A percentile compares a stretch with the other conserved stretches of the same genome.
Evolutionary conservation across 1,139 yeast species (phyloP).

Genomic region (Nematodospora anomalae): DNA sequence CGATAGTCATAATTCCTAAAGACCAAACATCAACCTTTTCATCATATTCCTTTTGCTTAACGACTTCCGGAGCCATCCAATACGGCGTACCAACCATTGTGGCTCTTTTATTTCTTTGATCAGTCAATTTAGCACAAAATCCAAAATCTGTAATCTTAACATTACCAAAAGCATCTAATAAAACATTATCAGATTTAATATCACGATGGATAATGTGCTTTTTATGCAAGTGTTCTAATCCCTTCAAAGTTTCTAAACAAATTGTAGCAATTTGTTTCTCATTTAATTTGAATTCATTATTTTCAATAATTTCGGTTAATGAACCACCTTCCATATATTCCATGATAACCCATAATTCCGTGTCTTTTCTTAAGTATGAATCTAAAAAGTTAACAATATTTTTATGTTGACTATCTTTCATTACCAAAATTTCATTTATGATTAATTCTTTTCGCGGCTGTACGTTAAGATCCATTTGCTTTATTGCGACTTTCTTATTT

Average conservation of each 20-base stretch:
- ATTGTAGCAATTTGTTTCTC: conserved; percentile 88
- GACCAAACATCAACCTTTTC: conserved; percentile 99
- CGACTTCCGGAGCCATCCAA: conserved; percentile 99
- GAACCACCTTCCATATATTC: conserved; percentile 86
- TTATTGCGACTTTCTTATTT: conserved; percentile 70
- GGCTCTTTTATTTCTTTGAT: conserved; percentile 88
- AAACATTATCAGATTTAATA: conserved; percentile 91
- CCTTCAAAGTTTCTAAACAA: conserved; percentile 88
- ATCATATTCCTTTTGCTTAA: conserved; percentile 92
- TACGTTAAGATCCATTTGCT: conserved; percentile 90
- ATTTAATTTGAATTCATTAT: conserved; percentile 61
- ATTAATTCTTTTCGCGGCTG: conserved; percentile 95
- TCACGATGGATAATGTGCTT: conserved; percentile 95
- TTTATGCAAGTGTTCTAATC: conserved; percentile 85
- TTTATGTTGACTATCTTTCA: conserved; percentile 50
- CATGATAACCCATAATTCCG: conserved; percentile 86
- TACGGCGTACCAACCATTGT: conserved; percentile 99
- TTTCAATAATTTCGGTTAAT: conserved; percentile 86
- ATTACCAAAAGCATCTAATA: conserved; percentile 80
- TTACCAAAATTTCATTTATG: conserved; percentile 52
- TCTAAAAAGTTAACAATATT: conserved; percentile 50
- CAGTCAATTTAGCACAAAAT: conserved; percentile 94
- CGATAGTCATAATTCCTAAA: conserved; percentile 95
- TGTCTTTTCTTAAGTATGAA: conserved; percentile 42
- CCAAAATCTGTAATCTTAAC: conserved; percentile 98